Percentiles rank a stretch among this genome's conserved stretches.
phyloP scores from a whole-genome alignment of 2,329 filamentous ascomycete species.

The Ophiosphaerella narmari region DNA sequence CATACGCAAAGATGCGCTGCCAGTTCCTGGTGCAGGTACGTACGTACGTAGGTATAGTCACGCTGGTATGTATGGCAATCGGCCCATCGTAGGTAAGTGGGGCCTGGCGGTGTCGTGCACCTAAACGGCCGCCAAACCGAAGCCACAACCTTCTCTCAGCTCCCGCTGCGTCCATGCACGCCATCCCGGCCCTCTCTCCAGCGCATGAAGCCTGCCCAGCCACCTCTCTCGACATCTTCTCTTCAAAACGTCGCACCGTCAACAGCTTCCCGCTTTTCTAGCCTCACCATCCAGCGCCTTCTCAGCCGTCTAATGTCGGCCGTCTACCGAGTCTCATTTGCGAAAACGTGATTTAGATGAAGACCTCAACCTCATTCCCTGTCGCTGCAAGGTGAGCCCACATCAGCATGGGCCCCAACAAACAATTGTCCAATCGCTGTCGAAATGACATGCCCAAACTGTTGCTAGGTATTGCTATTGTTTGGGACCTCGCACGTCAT shows the following conservation, averaged over 20 bases:
- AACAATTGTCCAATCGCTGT: not conserved
- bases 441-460: not conserved
- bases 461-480: too few relatives aligned
- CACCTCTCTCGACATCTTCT: slow-evolving; percentile 6
- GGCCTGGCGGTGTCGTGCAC: slow-evolving; percentile 1
- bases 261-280: not conserved
- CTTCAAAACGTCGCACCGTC: not conserved
- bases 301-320: not conserved
- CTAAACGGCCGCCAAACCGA: slow-evolving; percentile 8
- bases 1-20: not conserved
- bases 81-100: not conserved
- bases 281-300: not conserved
- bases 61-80: not conserved
- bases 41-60: too few relatives aligned
- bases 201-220: slow-evolving; percentile 16
- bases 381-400: not conserved
- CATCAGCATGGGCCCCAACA: slow-evolving; percentile 1
- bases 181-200: slow-evolving; percentile 4
- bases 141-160: slow-evolving; percentile 17
- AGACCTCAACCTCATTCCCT: slow-evolving; percentile 5
- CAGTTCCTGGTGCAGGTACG: too few relatives aligned
- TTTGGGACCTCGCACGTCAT: not conserved
- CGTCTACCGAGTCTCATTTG: slow-evolving; percentile 3
- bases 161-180: slow-evolving; percentile 12
- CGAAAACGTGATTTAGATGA: slow-evolving; percentile 11